phyloP scores from a whole-genome alignment of 805 yeast genomes.

The Ogataea paradorogensis region DNA sequence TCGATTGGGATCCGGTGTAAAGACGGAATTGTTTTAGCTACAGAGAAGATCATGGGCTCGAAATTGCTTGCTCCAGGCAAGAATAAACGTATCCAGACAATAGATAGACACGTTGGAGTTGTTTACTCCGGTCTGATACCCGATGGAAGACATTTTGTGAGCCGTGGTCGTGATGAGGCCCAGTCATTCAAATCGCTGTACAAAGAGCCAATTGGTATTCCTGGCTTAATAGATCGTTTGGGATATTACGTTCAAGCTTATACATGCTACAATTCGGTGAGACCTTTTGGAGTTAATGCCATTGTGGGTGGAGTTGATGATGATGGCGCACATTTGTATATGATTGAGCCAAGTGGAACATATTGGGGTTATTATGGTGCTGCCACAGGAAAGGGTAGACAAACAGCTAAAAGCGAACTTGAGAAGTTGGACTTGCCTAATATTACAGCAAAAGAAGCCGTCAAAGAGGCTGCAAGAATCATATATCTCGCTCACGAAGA shows the following conservation, averaged over 20 bases:
- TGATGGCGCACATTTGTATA: slow-evolving; percentile 81
- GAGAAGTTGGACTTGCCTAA: slow-evolving; percentile 80
- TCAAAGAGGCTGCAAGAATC: slow-evolving; percentile 90
- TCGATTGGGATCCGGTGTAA: slow-evolving; percentile 87
- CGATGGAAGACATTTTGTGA: slow-evolving; percentile 92
- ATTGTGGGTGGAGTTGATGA: slow-evolving; percentile 93
- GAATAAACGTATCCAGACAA: slow-evolving; percentile 86
- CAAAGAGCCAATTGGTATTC: slow-evolving; percentile 72
- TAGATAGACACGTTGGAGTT: slow-evolving; percentile 91
- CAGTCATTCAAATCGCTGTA: slow-evolving; percentile 71
- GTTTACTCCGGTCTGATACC: slow-evolving; percentile 94
- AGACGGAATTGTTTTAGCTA: slow-evolving; percentile 96
- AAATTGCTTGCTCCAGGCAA: slow-evolving; percentile 85
- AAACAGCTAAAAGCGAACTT: slow-evolving; percentile 93
- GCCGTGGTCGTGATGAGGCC: slow-evolving; percentile 91
- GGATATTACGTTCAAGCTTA: slow-evolving; percentile 93
- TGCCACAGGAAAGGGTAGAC: slow-evolving; percentile 98
- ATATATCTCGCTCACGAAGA: slow-evolving; percentile 95
- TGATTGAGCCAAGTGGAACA: slow-evolving; percentile 96
- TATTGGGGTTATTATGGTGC: slow-evolving; percentile 98
- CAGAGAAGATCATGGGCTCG: slow-evolving; percentile 87
- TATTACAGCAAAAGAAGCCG: slow-evolving; percentile 75
- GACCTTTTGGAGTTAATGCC: slow-evolving; percentile 94
- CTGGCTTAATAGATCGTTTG: slow-evolving; percentile 79
- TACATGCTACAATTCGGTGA: slow-evolving; percentile 92